These are phyloP conservation scores for Agrocybe praecox DNA, from an alignment of 768 basidiomycete genomes.

Conservation along the genomic window DNA sequence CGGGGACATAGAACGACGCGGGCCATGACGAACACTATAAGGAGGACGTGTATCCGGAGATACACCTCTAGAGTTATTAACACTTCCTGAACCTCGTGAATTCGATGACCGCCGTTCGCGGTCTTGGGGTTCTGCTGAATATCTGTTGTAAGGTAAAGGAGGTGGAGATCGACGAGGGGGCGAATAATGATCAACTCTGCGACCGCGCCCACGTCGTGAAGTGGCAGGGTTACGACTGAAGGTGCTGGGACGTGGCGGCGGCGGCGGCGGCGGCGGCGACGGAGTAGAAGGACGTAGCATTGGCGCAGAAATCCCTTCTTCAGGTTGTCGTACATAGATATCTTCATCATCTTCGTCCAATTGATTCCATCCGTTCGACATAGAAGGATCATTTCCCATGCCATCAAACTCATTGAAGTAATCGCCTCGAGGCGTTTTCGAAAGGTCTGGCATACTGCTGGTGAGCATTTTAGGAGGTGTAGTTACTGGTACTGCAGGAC, in stretches of 20 bases:
- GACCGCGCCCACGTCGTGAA: not conserved
- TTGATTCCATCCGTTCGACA: slow-evolving; percentile 10
- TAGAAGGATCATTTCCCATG: slow-evolving; percentile 18
- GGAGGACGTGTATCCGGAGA: slow-evolving; percentile 7
- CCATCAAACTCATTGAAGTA: not conserved
- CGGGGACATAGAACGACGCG: not conserved
- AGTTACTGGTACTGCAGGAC: too few relatives aligned
- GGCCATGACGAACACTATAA: not conserved
- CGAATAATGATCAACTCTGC: slow-evolving; percentile 14
- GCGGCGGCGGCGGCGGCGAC: not conserved
- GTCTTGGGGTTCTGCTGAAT: not conserved
- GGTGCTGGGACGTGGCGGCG: not conserved
- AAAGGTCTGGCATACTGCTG: too few relatives aligned
- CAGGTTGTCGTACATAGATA: slow-evolving; percentile 1
- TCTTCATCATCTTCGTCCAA: slow-evolving; percentile 2
- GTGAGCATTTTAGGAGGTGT: too few relatives aligned
- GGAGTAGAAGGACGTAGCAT: not conserved
- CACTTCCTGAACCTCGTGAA: slow-evolving; percentile 6
- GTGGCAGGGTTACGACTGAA: not conserved
- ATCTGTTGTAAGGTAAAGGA: not conserved
- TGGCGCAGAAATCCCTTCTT: not conserved
- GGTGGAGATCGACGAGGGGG: slow-evolving; percentile 10
- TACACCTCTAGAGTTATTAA: slow-evolving; percentile 7
- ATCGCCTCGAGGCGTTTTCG: not conserved
- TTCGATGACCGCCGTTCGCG: not conserved